Base-by-base conservation (phyloP, 768 basidiomycete species). In the Termitomyces sp. region DNA sequence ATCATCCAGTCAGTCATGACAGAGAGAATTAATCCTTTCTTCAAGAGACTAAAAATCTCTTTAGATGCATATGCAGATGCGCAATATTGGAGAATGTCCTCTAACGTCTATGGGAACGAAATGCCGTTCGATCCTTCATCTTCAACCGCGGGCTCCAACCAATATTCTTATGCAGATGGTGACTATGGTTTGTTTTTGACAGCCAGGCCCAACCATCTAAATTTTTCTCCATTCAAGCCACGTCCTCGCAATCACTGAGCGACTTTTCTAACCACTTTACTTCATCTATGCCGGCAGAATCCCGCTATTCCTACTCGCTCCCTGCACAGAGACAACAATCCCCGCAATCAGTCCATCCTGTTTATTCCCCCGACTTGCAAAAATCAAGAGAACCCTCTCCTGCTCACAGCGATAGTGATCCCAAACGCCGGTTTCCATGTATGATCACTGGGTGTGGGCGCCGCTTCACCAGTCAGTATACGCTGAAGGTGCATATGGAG, bases 401-500 rank as follows among this genome's bases (percentile, higher is more conserved):
- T 12, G 63, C 65, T 20, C 66, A 65, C 10, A 69, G 63, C 59
- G 75, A 77, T 33, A 68, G 63, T 36, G 72, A 75, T 56, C 69
- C 70, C 36, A 69, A 73, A 59, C 73, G 80, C 14, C 75, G 78
- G 24, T 78, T 79, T 57, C 80, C 79, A 13, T 81, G 81, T 61
- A 69, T 76, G 42, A 69, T 80, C 43, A 65, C 75, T 14, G 78
- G 77, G 4, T 83, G 81, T 64, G 68, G 68, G 35, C 75, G 80
- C 36, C 72, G 77, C 9, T 83, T 82, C 63, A 82, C 79, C 5
- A 79, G 77, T 58, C 77, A 81, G 59, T 81, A 82, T 64, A 82
- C 81, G 9, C 69, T 81, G 20, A 77, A 78, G 58, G 80, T 81
- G 38, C 81, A 83, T 63, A 76, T 80, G 77, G 77, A 79, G 55